Evolutionary conservation across 1,284 basidiomycete species (phyloP).

Genomic region (Filobasidium uniguttulatum): DNA sequence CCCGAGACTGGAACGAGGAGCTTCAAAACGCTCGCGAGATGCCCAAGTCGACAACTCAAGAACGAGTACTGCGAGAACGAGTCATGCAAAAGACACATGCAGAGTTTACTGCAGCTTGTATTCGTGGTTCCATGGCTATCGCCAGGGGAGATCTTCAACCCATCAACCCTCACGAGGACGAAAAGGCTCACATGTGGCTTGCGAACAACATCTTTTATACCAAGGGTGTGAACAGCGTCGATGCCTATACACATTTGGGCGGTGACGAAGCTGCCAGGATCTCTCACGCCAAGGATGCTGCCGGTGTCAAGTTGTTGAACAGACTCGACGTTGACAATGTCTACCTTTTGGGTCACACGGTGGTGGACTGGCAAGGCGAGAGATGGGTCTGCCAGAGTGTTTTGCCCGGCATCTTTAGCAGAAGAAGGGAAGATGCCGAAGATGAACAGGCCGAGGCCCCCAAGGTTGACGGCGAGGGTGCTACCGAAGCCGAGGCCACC

Average conservation of each 20-base stretch:
- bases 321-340: constrained; percentile 56
- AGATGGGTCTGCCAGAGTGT: constrained; percentile 47
- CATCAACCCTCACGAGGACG: constrained; percentile 46
- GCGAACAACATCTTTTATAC: constrained; percentile 47
- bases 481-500: constrained; percentile 35
- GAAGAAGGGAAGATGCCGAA: constrained; percentile 27
- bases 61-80: constrained; percentile 44
- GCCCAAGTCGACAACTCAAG: constrained; percentile 39
- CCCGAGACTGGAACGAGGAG: constrained; percentile 50
- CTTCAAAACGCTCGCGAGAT: constrained; percentile 44
- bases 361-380: constrained; percentile 46
- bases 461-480: constrained; percentile 21
- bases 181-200: constrained; percentile 44
- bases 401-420: constrained; percentile 45
- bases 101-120: constrained; percentile 44
- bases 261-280: constrained; percentile 46
- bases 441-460: constrained; percentile 19
- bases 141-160: constrained; percentile 42
- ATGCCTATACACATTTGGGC: constrained; percentile 43
- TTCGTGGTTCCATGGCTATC: constrained; percentile 41
- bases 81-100: constrained; percentile 43
- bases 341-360: constrained; percentile 56
- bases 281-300: constrained; percentile 46
- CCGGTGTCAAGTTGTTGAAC: constrained; percentile 43
- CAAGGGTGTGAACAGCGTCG: constrained; percentile 44